A percentile compares a stretch with the other conserved stretches of the same genome.
Conservation (phyloP, 2,329 filamentous ascomycete genomes). For the Camillea tinctor region DNA sequence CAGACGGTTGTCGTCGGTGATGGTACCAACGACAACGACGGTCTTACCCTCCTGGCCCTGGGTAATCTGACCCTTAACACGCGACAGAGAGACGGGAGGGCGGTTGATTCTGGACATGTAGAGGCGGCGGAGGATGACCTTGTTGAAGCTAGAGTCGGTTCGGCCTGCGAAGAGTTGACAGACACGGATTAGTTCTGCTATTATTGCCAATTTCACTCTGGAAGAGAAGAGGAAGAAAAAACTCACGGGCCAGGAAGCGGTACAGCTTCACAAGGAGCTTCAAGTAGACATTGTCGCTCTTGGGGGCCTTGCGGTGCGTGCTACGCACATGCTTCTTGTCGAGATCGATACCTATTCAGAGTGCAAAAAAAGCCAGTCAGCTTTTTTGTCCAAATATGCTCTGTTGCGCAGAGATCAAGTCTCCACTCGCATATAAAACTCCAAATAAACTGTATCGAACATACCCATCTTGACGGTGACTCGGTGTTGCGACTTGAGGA, state of each 20-base stretch:
- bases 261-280: conserved; percentile 98
- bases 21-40: conserved; percentile 87
- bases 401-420: conserved; percentile 35
- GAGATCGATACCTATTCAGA: conserved; percentile 67
- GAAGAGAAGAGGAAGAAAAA: not conserved
- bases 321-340: conserved; percentile 66
- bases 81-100: conserved; percentile 89
- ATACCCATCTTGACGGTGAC: conserved; percentile 61
- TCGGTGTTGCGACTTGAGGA: conserved; percentile 29
- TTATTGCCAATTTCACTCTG: not conserved
- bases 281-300: conserved; percentile 97
- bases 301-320: conserved; percentile 88
- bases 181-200: conserved; percentile 1
- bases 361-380: conserved; percentile 55
- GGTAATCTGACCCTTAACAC: conserved; percentile 71
- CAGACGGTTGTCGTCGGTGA: conserved; percentile 97
- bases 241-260: conserved; percentile 90
- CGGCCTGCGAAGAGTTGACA: conserved; percentile 59
- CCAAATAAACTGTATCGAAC: conserved; percentile 41
- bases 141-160: conserved; percentile 98
- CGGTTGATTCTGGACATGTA: conserved; percentile 99
- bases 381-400: conserved; percentile 65
- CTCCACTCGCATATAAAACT: conserved; percentile 40
- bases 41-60: conserved; percentile 75
- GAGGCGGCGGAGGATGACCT: conserved; percentile 93